phyloP scores from a whole-genome alignment of 169 alveolate species.

The Cryptosporidium tyzzeri region DNA sequence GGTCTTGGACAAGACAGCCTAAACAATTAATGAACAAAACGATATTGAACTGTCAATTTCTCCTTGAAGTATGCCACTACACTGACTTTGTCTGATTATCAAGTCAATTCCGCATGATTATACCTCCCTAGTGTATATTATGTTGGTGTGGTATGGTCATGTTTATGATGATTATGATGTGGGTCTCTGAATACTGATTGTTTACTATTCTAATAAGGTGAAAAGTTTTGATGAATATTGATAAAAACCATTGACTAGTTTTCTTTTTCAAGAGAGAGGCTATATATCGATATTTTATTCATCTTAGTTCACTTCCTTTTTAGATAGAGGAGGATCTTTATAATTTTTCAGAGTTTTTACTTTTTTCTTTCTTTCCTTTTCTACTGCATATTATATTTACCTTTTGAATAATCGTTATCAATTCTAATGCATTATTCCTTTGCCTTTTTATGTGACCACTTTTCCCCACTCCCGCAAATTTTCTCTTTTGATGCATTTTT shows the following conservation, averaged over 20 bases:
- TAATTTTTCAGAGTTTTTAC: conserved; percentile 11
- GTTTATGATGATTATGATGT: neutral
- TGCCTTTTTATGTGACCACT: neutral
- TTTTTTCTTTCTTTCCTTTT: neutral
- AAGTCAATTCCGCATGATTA: neutral
- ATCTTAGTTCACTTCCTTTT: neutral
- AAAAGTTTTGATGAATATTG: neutral
- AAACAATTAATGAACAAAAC: neutral
- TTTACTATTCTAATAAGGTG: neutral
- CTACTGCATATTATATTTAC: neutral
- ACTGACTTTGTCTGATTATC: neutral
- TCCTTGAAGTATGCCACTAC: neutral
- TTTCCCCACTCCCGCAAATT: neutral
- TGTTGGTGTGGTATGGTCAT: neutral
- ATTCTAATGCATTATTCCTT: neutral
- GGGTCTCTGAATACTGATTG: neutral
- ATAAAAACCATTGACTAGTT: neutral
- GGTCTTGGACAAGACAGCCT: neutral
- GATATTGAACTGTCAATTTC: no score
- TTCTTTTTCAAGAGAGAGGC: neutral
- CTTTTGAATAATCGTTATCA: neutral
- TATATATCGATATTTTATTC: neutral
- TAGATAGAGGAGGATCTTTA: conserved; percentile 20
- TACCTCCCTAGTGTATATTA: neutral
- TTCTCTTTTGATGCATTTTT: neutral